Evolutionary conservation across 2,329 filamentous ascomycete species (phyloP).

Genomic region (Fusarium luffae): DNA sequence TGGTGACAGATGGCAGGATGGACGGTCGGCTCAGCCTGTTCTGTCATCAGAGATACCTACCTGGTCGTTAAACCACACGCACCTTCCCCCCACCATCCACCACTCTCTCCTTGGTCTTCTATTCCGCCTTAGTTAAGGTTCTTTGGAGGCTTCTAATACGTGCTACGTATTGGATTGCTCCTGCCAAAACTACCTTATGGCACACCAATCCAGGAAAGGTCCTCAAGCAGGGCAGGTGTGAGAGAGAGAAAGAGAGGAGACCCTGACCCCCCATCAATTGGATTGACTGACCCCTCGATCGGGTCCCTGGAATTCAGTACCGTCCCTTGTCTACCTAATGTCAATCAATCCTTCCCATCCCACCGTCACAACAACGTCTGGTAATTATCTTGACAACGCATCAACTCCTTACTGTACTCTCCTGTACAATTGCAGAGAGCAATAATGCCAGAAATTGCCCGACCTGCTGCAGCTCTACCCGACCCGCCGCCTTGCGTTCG

Average conservation of each 20-base stretch:
- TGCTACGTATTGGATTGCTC: constrained; percentile 21
- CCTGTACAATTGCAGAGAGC: constrained; percentile 26
- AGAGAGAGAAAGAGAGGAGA: constrained; percentile 5
- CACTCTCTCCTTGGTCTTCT: constrained; percentile 1
- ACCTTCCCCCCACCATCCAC: constrained; percentile 37
- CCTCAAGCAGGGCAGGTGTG: constrained; percentile 15
- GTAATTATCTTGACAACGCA: constrained; percentile 62
- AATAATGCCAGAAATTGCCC: constrained; percentile 39
- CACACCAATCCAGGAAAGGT: constrained; percentile 24
- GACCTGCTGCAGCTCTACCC: constrained; percentile 48
- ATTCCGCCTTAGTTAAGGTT: constrained; percentile 6
- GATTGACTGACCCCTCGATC: constrained; percentile 30
- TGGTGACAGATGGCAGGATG: constrained; percentile 23
- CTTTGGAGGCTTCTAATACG: constrained; percentile 23
- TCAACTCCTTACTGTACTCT: constrained; percentile 52
- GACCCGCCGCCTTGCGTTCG: constrained; percentile 46
- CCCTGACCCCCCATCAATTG: constrained; percentile 3
- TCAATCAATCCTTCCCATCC: constrained; percentile 31
- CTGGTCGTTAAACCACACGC: constrained; percentile 27
- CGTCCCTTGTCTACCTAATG: constrained; percentile 22
- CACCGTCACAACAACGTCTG: constrained; percentile 48
- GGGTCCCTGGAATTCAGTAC: constrained; percentile 31
- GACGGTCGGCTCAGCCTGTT: not conserved
- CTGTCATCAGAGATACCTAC: constrained; percentile 37
- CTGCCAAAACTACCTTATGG: constrained; percentile 5